A percentile compares a stretch with the other conserved stretches of the same genome.
Conservation (phyloP, 495 filamentous ascomycete genomes). For the Penicillium alfredii region DNA sequence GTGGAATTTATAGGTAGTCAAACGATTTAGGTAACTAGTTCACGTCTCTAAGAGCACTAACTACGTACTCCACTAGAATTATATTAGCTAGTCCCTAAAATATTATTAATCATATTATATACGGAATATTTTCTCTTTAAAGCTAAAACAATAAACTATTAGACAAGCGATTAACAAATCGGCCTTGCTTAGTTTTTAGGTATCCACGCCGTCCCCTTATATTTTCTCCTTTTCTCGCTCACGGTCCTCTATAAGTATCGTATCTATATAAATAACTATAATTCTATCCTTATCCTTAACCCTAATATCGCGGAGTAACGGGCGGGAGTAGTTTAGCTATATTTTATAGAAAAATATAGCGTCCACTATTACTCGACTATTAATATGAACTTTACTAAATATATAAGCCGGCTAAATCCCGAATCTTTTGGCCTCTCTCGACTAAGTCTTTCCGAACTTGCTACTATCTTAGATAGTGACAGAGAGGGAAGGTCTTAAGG, state of each 20-base stretch:
- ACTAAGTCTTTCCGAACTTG: conserved; percentile 13
- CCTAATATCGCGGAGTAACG: conserved; percentile 8
- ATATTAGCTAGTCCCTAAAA: conserved; percentile 10
- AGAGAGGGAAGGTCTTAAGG: conserved; percentile 24
- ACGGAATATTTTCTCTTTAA: too few relatives aligned
- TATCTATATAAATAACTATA: conserved; percentile 11
- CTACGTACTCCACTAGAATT: conserved; percentile 26
- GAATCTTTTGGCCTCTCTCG: conserved; percentile 24
- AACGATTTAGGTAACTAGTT: conserved; percentile 22
- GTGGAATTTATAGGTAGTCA: conserved; percentile 13
- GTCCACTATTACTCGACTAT: conserved; percentile 21
- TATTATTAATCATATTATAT: conserved; percentile 8
- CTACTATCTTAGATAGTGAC: conserved; percentile 15
- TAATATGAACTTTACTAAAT: conserved; percentile 18
- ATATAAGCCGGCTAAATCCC: conserved; percentile 14
- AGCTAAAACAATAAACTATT: conserved; percentile 23
- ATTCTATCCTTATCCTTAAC: conserved; percentile 10
- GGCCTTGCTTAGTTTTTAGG: conserved; percentile 15
- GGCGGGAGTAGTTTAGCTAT: conserved; percentile 27
- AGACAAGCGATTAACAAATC: conserved; percentile 24
- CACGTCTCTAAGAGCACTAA: conserved; percentile 28
- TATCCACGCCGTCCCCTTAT: conserved; percentile 14
- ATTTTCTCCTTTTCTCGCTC: conserved; percentile 23
- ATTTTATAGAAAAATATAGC: conserved; percentile 19
- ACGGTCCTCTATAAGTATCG: conserved; percentile 12